Evolutionary conservation across 1,284 basidiomycete species (phyloP).

Genomic region (Cutaneotrichosporon arboriforme): DNA sequence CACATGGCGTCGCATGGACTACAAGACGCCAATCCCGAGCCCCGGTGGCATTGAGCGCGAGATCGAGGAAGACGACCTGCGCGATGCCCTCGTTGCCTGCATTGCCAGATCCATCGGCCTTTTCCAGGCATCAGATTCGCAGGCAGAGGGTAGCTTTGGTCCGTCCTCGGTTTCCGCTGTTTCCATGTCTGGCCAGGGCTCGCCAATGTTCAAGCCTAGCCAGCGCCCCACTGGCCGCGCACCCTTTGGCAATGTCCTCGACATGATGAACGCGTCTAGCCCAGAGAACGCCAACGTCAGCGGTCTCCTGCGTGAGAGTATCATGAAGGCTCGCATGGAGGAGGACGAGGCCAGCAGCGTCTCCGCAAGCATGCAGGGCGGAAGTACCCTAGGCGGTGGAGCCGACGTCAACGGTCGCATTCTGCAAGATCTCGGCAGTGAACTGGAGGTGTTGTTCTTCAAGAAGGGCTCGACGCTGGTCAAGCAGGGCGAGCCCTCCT

Average conservation of each 20-base stretch:
- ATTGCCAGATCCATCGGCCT: slow-evolving; percentile 97
- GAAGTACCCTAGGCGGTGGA: slow-evolving; percentile 22
- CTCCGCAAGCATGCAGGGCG: slow-evolving; percentile 56
- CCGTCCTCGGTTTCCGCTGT: slow-evolving; percentile 23
- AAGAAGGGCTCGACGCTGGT: slow-evolving; percentile 78
- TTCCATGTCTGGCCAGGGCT: slow-evolving; percentile 41
- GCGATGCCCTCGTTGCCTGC: slow-evolving; percentile 91
- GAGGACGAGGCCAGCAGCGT: slow-evolving; percentile 54
- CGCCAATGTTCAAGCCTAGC: slow-evolving; percentile 37
- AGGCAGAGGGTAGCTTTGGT: slow-evolving; percentile 11
- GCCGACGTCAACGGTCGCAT: slow-evolving; percentile 26
- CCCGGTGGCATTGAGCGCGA: no score
- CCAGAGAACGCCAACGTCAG: slow-evolving; percentile 57
- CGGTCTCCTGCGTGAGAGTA: slow-evolving; percentile 41
- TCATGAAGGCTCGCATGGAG: slow-evolving; percentile 74
- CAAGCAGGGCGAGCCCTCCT: slow-evolving; percentile 70
- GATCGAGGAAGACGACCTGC: slow-evolving; percentile 59
- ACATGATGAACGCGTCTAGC: slow-evolving; percentile 52
- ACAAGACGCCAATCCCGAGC: no score
- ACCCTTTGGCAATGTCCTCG: slow-evolving; percentile 80
- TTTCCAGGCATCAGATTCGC: slow-evolving; percentile 62
- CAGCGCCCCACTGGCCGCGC: slow-evolving; percentile 46
- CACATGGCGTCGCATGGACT: slow-evolving; percentile 21
- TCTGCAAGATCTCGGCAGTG: slow-evolving; percentile 74
- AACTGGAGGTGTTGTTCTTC: slow-evolving; percentile 93